phyloP scores from a whole-genome alignment of 305 asterid genomes.

The Rubia occidens region DNA sequence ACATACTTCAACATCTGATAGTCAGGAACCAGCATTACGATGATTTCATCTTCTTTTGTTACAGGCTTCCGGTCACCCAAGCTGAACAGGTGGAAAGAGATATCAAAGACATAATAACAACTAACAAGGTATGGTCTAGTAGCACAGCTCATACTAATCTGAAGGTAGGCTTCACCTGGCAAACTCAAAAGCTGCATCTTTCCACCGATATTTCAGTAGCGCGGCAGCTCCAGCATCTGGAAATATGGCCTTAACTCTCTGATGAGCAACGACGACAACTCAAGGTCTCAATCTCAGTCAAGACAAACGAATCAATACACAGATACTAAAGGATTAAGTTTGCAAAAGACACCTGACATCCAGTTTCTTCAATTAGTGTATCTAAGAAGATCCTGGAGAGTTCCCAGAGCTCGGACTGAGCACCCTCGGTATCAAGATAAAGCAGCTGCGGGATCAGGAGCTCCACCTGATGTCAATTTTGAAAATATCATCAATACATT shows the following conservation, averaged over 20 bases:
- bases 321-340: neutral
- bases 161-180: conserved; percentile 42
- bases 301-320: neutral
- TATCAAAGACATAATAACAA: conserved; percentile 11
- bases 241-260: conserved; percentile 85
- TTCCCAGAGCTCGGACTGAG: conserved; percentile 89
- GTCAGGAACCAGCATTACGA: conserved; percentile 95
- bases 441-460: conserved; percentile 85
- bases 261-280: conserved; percentile 25
- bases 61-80: conserved; percentile 92
- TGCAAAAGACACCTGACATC: conserved; percentile 49
- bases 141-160: neutral
- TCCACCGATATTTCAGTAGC: conserved; percentile 72
- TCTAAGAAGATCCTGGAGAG: conserved; percentile 70
- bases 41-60: conserved; percentile 59
- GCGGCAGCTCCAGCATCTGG: conserved; percentile 99
- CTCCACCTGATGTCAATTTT: conserved; percentile 48
- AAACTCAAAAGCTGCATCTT: conserved; percentile 78
- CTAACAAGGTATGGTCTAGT: conserved; percentile 8
- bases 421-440: conserved; percentile 94
- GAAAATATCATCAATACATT: neutral
- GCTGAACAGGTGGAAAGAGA: conserved; percentile 35
- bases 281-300: conserved; percentile 20
- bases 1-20: conserved; percentile 88
- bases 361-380: conserved; percentile 65